phyloP scores from a whole-genome alignment of 768 basidiomycete species.

The Tylopilus vinaceipallidus region DNA sequence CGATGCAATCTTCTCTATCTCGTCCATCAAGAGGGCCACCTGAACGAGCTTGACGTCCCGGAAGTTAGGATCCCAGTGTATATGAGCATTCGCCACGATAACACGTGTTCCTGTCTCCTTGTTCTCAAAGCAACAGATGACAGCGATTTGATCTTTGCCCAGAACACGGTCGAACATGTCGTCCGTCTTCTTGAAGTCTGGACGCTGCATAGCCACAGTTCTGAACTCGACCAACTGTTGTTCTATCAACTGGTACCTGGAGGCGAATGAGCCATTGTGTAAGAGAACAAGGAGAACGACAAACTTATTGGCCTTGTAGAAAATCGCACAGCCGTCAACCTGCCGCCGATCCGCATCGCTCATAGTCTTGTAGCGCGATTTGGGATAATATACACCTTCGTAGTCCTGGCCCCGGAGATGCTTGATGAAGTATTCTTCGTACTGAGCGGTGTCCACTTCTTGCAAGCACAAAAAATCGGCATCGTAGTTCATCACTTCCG shows the following conservation, averaged over 20 bases:
- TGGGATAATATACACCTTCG: slow-evolving; percentile 89
- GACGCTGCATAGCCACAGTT: slow-evolving; percentile 86
- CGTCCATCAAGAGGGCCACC: slow-evolving; percentile 87
- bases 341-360: slow-evolving; percentile 75
- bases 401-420: slow-evolving; percentile 74
- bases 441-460: slow-evolving; percentile 91
- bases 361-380: slow-evolving; percentile 93
- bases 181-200: slow-evolving; percentile 95
- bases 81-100: slow-evolving; percentile 87
- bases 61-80: slow-evolving; percentile 90
- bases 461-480: slow-evolving; percentile 93
- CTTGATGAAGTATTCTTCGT: slow-evolving; percentile 85
- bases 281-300: slow-evolving; percentile 31
- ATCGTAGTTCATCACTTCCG: slow-evolving; percentile 76
- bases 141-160: slow-evolving; percentile 90
- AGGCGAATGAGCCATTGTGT: slow-evolving; percentile 4
- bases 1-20: slow-evolving; percentile 84
- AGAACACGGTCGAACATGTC: slow-evolving; percentile 99
- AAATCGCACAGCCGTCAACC: slow-evolving; percentile 96
- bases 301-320: slow-evolving; percentile 87
- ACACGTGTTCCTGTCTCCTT: slow-evolving; percentile 82
- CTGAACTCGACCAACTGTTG: slow-evolving; percentile 93
- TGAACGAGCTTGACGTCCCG: slow-evolving; percentile 98
- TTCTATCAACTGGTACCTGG: slow-evolving; percentile 89
- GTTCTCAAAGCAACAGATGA: slow-evolving; percentile 84